Evolutionary conservation across 2,329 filamentous ascomycete species (phyloP).

Genomic region (Penicillium capsulatum): DNA sequence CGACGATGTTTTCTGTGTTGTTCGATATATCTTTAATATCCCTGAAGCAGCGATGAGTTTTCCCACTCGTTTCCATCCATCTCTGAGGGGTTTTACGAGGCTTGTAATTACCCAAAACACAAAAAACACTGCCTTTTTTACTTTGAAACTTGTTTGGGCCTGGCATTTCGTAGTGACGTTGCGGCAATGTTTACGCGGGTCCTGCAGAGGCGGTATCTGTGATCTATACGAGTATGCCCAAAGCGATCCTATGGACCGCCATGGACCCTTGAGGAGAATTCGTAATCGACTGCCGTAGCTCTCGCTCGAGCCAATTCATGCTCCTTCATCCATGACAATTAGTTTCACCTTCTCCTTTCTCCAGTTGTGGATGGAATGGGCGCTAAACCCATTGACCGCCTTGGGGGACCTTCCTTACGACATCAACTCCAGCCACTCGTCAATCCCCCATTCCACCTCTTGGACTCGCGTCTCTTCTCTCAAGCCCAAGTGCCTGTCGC

Average conservation of each 20-base stretch:
- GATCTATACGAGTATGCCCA: too few species aligned
- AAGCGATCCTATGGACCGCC: too few species aligned
- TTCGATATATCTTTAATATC: constrained; percentile 42
- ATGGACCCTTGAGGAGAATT: too few species aligned
- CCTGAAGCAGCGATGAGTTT: constrained; percentile 38
- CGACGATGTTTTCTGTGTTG: constrained; percentile 35
- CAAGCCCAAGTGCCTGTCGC: neutral
- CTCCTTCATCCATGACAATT: too few species aligned
- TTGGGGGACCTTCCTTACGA: constrained; percentile 20
- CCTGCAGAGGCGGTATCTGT: too few species aligned
- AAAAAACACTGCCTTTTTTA: neutral
- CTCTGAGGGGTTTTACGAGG: constrained; percentile 11
- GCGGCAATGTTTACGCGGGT: neutral
- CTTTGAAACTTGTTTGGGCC: neutral
- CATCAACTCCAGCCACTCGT: constrained; percentile 23
- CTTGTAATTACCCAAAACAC: constrained; percentile 24
- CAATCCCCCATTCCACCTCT: constrained; percentile 12
- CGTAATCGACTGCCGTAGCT: too few species aligned
- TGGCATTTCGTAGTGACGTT: neutral
- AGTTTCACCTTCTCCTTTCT: too few species aligned
- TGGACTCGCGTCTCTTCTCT: constrained; percentile 1
- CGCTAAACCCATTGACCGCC: constrained; percentile 24
- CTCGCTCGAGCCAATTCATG: too few species aligned
- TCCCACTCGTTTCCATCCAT: constrained; percentile 31
- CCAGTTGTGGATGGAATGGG: constrained; percentile 15